Evolutionary conservation across 805 yeast species (phyloP), one percentile per base, ranked within the genome.

Genomic region (Kodamaea sagamina): DNA sequence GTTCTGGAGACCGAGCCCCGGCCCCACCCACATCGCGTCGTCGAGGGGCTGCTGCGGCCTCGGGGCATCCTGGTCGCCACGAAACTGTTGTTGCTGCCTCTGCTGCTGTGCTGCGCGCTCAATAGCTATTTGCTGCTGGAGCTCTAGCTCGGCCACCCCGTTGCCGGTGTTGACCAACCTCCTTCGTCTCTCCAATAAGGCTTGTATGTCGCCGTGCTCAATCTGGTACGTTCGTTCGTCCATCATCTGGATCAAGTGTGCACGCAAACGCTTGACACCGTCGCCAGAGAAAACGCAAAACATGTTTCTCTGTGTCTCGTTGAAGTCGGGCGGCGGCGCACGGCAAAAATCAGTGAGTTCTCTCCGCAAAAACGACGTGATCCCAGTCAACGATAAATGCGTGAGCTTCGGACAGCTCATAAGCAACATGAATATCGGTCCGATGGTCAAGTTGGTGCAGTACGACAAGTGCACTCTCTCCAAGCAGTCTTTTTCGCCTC

Each of bases 281-380:
- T 78, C 79, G 1, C 98, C 98, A 25, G 92, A 83, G 59, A 89
- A 93, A 9, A 92, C 99, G 67, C 98, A 92, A 58, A 93, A 92
- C 38, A 86, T 75, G 16, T 82, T 77, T 50, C 83, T 83, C 62
- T 93, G 99, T 55, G 84, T 84, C 43, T 83, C 87, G 41, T 84
- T 89, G 61, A 93, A 90, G 54, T 89, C 97, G 9, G 86, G 80
- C 3, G 99, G 98, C 1, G 98, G 93, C 6, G 84, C 86, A 21
- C 98, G 82, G 62, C 97, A 90, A 63, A 81, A 90, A 50, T 79
- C 81, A 0, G 92, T 85, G 38, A 92, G 81, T 56, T 92, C 97
- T 7, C 84, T 75, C 47, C 96, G 76, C 59, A 92, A 74, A 66
- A 93, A 92, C n/a, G 95, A 86, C 1, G 84, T 73, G 18, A 92